A percentile compares a stretch with the other conserved stretches of the same genome.
These are phyloP conservation scores for Kwoniella shivajii DNA, from an alignment of 1,284 basidiomycete genomes.

Conservation along the genomic window DNA sequence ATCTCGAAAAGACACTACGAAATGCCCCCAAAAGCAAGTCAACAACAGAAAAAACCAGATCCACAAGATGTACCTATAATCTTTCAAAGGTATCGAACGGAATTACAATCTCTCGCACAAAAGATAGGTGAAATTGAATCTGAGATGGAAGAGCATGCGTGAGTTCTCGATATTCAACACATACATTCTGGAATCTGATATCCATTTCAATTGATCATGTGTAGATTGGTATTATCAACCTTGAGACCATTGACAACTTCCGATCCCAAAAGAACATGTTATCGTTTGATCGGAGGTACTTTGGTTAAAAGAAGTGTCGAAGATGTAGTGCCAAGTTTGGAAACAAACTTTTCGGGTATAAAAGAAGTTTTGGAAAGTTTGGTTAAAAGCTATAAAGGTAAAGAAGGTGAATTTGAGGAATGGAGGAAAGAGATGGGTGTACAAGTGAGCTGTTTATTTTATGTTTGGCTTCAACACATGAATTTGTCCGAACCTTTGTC, in stretches of 20 bases:
- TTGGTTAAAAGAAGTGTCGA: constrained; percentile 94
- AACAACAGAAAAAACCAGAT: constrained; percentile 39
- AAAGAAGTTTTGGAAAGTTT: constrained; percentile 73
- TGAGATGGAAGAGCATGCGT: constrained; percentile 84
- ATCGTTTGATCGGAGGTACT: constrained; percentile 92
- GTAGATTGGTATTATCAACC: constrained; percentile 85
- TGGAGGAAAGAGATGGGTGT: constrained; percentile 85
- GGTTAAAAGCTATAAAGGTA: constrained; percentile 80
- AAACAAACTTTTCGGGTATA: constrained; percentile 86
- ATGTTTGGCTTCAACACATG: not conserved
- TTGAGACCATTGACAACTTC: constrained; percentile 67
- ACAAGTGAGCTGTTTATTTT: constrained; percentile 51
- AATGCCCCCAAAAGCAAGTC: constrained; percentile 1
- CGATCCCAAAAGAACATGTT: constrained; percentile 91
- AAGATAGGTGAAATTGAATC: constrained; percentile 93
- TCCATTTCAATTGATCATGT: not conserved
- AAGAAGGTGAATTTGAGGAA: constrained; percentile 78
- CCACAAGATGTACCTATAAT: constrained; percentile 45
- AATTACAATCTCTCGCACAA: constrained; percentile 78
- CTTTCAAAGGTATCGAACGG: constrained; percentile 68
- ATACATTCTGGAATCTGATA: too few species aligned
- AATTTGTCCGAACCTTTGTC: not conserved
- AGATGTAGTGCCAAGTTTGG: constrained; percentile 87
- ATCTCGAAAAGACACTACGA: not conserved
- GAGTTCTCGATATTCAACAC: constrained; percentile 29